Percentiles rank a stretch among this genome's conserved stretches.
Evolutionary conservation across 495 filamentous ascomycete genomes (phyloP).

Genomic region (Aspergillus panamensis): DNA sequence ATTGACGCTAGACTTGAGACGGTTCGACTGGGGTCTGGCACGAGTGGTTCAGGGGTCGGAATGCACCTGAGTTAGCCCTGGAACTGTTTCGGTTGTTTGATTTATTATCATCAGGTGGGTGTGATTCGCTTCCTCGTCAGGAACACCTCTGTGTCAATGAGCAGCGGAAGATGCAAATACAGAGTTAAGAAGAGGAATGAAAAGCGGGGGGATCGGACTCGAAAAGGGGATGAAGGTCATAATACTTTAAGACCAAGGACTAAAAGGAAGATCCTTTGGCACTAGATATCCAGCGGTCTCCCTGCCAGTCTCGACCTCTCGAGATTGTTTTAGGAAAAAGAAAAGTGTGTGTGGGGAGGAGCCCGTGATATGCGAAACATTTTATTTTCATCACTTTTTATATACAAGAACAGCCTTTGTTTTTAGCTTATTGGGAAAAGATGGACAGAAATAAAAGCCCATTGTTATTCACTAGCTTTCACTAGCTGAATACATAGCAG

Average conservation of each 20-base stretch:
- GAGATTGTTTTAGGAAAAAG: background rate
- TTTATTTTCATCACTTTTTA: no score
- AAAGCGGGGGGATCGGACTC: constrained; percentile 6
- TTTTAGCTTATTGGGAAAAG: no score
- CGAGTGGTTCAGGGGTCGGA: constrained; percentile 19
- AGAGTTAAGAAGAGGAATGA: constrained; percentile 2
- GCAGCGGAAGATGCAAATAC: background rate
- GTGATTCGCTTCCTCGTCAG: background rate
- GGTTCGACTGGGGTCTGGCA: constrained; percentile 16
- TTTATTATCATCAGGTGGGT: background rate
- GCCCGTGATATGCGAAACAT: no score
- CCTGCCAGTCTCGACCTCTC: background rate
- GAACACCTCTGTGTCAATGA: constrained; percentile 8
- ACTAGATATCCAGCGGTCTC: background rate
- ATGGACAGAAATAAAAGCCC: no score
- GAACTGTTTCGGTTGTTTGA: background rate
- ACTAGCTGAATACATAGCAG: no score
- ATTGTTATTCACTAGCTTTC: no score
- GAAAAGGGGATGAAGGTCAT: constrained; percentile 5
- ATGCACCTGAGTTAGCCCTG: background rate
- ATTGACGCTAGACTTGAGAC: constrained; percentile 16
- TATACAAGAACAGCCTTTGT: no score
- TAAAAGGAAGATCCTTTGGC: constrained; percentile 6
- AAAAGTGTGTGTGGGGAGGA: background rate
- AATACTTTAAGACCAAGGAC: constrained; percentile 1